Conservation (phyloP, 176 grass and related monocot species). For the Aechmea fasciata region DNA sequence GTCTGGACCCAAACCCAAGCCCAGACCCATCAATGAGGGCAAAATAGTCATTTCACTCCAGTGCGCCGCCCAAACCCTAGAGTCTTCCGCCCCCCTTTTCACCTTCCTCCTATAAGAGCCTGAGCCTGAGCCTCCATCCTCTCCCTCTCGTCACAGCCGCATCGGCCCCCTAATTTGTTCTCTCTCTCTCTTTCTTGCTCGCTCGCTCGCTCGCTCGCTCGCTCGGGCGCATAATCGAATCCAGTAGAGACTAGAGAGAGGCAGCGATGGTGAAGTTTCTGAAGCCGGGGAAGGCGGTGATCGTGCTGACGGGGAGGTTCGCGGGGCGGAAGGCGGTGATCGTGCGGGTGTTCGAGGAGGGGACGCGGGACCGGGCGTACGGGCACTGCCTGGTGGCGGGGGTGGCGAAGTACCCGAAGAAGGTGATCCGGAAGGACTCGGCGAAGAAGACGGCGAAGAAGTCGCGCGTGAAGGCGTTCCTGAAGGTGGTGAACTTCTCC, state of each 20-base stretch:
- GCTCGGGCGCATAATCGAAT: not conserved
- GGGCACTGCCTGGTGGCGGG: conserved; percentile 59
- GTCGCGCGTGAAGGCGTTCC: conserved; percentile 61
- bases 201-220: too few species aligned
- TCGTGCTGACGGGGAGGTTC: conserved; percentile 39
- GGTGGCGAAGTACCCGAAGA: conserved; percentile 53
- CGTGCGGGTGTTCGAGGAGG: conserved; percentile 58
- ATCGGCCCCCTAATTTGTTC: not conserved
- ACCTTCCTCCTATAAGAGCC: too few species aligned
- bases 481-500: conserved; percentile 71
- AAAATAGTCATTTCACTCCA: too few species aligned
- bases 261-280: conserved; percentile 51
- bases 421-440: conserved; percentile 56
- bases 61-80: too few species aligned
- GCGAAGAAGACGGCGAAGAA: conserved; percentile 65
- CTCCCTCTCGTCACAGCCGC: too few species aligned
- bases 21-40: too few species aligned
- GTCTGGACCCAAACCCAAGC: too few species aligned
- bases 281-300: conserved; percentile 54
- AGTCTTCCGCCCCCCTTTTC: too few species aligned
- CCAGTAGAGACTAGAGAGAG: too few species aligned
- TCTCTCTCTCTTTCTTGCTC: not conserved
- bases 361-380: conserved; percentile 54
- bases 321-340: conserved; percentile 53
- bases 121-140: too few species aligned